These are phyloP conservation scores for Chaetomium cochliodes DNA, from an alignment of 495 filamentous ascomycete species.

Conservation along the genomic window DNA sequence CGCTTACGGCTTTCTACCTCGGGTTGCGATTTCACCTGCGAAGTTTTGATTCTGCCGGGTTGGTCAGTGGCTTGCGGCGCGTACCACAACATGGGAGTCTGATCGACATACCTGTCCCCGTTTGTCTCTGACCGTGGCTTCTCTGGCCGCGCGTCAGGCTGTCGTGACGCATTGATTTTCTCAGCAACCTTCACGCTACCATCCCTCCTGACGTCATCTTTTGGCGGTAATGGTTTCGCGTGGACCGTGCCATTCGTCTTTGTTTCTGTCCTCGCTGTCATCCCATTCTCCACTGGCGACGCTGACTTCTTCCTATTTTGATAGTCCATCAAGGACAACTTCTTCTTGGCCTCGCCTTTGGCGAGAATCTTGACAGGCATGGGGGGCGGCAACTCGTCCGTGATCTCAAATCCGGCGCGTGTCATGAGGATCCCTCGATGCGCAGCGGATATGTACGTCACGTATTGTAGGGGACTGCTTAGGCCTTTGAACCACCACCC, in stretches of 20 bases:
- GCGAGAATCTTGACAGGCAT: constrained; percentile 32
- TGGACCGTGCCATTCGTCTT: constrained; percentile 24
- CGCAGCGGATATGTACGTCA: constrained; percentile 46
- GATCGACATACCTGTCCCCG: constrained; percentile 33
- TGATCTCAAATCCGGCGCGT: constrained; percentile 44
- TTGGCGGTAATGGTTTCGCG: constrained; percentile 17
- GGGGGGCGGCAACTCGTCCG: constrained; percentile 36
- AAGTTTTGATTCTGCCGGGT: constrained; percentile 23
- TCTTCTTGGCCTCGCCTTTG: constrained; percentile 46
- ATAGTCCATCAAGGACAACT: constrained; percentile 50
- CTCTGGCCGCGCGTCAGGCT: constrained; percentile 23
- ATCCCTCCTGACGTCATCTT: constrained; percentile 14
- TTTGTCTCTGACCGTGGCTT: constrained; percentile 31
- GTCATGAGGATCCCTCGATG: constrained; percentile 50
- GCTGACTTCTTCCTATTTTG: constrained; percentile 45
- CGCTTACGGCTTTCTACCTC: constrained; percentile 44
- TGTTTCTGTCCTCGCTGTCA: constrained; percentile 23
- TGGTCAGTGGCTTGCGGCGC: constrained; percentile 23
- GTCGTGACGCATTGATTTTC: constrained; percentile 31
- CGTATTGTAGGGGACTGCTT: constrained; percentile 44
- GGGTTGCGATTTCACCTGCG: constrained; percentile 24
- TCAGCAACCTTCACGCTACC: constrained; percentile 26
- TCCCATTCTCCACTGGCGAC: constrained; percentile 41
- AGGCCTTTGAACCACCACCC: constrained; percentile 40
- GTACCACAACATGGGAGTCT: not conserved